Conservation (phyloP, 208 protist species). For the Crithidia mellificae region DNA sequence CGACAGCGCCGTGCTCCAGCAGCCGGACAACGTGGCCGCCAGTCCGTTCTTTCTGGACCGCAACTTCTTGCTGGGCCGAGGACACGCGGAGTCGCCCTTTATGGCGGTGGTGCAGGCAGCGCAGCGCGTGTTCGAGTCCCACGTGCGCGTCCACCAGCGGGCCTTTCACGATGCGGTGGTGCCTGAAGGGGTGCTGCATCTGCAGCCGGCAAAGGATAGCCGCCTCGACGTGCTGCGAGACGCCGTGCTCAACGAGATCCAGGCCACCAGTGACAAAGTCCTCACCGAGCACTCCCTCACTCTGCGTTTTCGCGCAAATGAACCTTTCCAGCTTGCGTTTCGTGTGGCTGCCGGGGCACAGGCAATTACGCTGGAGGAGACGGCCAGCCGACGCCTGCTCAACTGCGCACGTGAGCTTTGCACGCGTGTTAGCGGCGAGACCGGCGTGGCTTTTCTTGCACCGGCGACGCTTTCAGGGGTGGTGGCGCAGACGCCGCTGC, state of each 20-base stretch:
- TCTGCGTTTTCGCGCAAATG: constrained; percentile 10
- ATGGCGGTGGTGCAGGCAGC: constrained; percentile 39
- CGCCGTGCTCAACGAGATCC: constrained; percentile 30
- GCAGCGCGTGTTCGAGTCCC: constrained; percentile 36
- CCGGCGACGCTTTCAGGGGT: not conserved
- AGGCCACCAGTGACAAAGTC: constrained; percentile 5
- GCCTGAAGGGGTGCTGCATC: not conserved
- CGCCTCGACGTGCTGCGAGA: constrained; percentile 12
- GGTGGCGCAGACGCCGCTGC: constrained; percentile 2
- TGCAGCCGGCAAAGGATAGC: not conserved
- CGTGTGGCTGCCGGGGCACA: constrained; percentile 5
- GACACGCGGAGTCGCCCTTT: constrained; percentile 8
- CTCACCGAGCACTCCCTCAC: constrained; percentile 15
- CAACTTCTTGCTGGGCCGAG: constrained; percentile 23
- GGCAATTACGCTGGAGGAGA: constrained; percentile 30
- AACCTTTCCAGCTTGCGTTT: constrained; percentile 20
- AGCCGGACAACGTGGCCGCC: not conserved
- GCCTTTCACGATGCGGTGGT: constrained; percentile 20
- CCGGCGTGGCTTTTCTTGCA: constrained; percentile 4
- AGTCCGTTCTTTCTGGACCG: constrained; percentile 23
- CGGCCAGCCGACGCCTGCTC: constrained; percentile 13
- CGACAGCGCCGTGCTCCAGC: constrained; percentile 10
- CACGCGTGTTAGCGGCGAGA: constrained; percentile 20
- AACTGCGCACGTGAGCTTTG: constrained; percentile 24
- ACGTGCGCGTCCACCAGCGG: constrained; percentile 33